Evolutionary conservation across 129 eudicot species (phyloP), one percentile per base, ranked within the genome.

Genomic region (Tanacetum coccineum): DNA sequence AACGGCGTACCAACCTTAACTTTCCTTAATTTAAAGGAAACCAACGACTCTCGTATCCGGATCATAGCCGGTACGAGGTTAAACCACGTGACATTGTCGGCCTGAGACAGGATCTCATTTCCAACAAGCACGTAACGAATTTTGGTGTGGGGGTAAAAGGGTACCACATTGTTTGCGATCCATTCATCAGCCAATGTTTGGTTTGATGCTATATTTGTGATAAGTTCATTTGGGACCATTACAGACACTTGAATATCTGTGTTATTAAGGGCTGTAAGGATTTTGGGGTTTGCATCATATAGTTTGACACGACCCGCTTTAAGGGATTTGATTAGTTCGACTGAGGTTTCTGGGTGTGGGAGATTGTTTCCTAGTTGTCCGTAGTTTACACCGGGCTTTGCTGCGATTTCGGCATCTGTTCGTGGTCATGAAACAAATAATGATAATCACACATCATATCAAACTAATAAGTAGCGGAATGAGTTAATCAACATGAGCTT

Each of bases 301-400:
- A 91, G 52, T 69, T 91, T 91, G 58, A 91, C 88, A n/a, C 89
- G 71, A 19, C 77, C 83, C 40, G 89, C 93, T 26, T 83, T 77
- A 63, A 87, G 74, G 15, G 81, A 64, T 73, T 84, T 78, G 87
- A 87, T 81, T 21, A 91, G 84, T 49, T 75, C 47, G 36, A 70
- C 59, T 17, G 97, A 87, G 72, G 71, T 63, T 1, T 66, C n/a
- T 17, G 93, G 90, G 0, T 62, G 0, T 0, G 90, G 95, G 50
- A 91, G 83, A 62, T 91, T 83, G 87, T 91, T 83, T 1, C 95
- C 96, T 17, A 91, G 85, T 26, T 81, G 85, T 3, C 97, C 97
- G 62, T 91, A 87, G 90, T 81, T 74, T 0, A 91, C 79, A 4
- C 97, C 97, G 1, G 90, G 69, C 67, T 85, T 80, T 0, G 93